These are phyloP conservation scores for Xerophyta viscosa DNA, from an alignment of 106 monocot genomes.

Conservation along the genomic window DNA sequence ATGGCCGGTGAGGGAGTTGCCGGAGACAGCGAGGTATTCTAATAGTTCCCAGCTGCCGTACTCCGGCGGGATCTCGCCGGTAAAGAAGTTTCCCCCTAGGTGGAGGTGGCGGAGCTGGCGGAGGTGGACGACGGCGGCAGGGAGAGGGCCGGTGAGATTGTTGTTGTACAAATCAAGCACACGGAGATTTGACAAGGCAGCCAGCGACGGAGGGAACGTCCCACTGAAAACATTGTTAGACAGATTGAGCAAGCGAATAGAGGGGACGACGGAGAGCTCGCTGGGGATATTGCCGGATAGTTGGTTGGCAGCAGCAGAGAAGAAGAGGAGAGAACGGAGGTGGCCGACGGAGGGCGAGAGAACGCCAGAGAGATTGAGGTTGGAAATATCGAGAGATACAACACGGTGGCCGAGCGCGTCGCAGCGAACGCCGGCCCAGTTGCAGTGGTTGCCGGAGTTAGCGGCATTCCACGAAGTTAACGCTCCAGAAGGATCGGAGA, in stretches of 20 bases:
- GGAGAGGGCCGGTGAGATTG: conserved; percentile 73
- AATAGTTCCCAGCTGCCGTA: conserved; percentile 36
- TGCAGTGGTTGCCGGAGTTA: conserved; percentile 6
- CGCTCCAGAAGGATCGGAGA: conserved; percentile 17
- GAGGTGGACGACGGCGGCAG: conserved; percentile 27
- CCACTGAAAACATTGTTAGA: conserved; percentile 79
- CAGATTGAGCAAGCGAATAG: conserved; percentile 62
- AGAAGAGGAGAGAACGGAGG: conserved; percentile 23
- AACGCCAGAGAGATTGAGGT: not conserved
- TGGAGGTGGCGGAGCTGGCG: conserved; percentile 61
- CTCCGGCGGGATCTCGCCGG: conserved; percentile 49
- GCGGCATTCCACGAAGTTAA: conserved; percentile 25
- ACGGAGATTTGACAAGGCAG: conserved; percentile 28
- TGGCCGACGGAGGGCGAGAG: conserved; percentile 1
- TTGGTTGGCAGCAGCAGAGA: conserved; percentile 2
- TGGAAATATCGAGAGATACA: not conserved
- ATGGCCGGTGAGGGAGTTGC: conserved; percentile 63
- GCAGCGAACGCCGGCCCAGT: conserved; percentile 27
- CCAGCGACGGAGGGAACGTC: conserved; percentile 37
- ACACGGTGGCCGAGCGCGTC: conserved; percentile 6
- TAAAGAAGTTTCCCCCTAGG: conserved; percentile 88
- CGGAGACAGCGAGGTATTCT: conserved; percentile 83
- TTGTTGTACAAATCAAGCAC: conserved; percentile 91
- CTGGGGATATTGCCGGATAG: conserved; percentile 57
- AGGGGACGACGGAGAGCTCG: conserved; percentile 25